A percentile compares a stretch with the other conserved stretches of the same genome.
Conservation (phyloP, 768 basidiomycete species). For the Trametes villosa region DNA sequence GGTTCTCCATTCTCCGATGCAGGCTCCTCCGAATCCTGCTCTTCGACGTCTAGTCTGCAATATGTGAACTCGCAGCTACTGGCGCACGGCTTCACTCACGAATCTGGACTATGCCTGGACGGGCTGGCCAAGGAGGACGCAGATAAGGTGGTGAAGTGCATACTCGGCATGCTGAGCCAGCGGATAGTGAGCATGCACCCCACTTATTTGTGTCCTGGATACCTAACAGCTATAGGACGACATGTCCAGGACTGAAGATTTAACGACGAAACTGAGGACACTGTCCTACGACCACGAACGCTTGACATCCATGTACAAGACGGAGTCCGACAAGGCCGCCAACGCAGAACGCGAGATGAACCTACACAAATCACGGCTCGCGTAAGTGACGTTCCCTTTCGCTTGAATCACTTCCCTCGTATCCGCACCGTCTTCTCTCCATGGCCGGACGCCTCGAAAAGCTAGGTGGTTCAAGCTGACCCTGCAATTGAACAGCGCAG, state of each 20-base stretch:
- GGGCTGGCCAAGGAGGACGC: constrained; percentile 59
- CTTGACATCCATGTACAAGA: constrained; percentile 63
- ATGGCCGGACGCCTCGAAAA: not conserved
- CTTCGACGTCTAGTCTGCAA: constrained; percentile 65
- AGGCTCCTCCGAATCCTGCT: constrained; percentile 47
- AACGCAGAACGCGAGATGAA: constrained; percentile 82
- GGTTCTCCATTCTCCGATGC: constrained; percentile 37
- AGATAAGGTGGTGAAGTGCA: constrained; percentile 68
- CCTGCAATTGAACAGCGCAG: constrained; percentile 39
- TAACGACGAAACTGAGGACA: constrained; percentile 75
- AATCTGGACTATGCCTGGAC: constrained; percentile 70
- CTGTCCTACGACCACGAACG: constrained; percentile 83
- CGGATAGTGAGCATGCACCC: constrained; percentile 60
- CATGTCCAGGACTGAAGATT: constrained; percentile 76
- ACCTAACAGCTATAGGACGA: constrained; percentile 52
- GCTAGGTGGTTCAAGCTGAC: not conserved
- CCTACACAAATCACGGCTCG: constrained; percentile 69
- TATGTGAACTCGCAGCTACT: constrained; percentile 83
- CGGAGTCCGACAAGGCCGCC: constrained; percentile 61
- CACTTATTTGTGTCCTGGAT: no score
- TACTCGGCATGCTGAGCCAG: constrained; percentile 77
- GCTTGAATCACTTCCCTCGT: not conserved
- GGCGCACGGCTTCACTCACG: constrained; percentile 74
- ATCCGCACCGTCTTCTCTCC: not conserved
- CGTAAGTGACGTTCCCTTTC: constrained; percentile 51